Evolutionary conservation across 768 basidiomycete species (phyloP), one percentile per base, ranked within the genome.

Genomic region (Ramaria sp.): DNA sequence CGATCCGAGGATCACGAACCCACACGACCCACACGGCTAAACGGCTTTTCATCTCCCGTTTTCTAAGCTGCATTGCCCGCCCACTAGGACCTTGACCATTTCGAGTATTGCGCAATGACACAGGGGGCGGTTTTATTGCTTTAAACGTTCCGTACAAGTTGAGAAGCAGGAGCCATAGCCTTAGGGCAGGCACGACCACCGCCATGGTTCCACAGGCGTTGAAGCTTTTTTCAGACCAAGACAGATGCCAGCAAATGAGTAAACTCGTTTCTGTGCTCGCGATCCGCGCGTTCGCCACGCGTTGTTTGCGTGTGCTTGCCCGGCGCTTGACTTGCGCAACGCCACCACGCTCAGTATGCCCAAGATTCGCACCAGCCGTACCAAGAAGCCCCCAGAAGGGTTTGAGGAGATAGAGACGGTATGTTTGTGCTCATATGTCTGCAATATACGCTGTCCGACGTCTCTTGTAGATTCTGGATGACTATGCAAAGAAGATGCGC

Each of bases 401-500:
- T 97, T 79, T 63, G 95, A 98, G 68, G 94, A 97, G 61, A 91
- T 97, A 47, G 92, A 91, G 68, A 71, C 75, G 45, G 89, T 89
- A 63, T 20, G 82, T 68, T 52, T 33, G 15, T 54, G 37, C 22
- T 39, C 24, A 20, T 19, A 20, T 58, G 31, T 53, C 53, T 49
- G 27, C 27, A 34, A 24, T 15, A 22, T 59, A 12, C 9, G 13
- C 58, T 37, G 13, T 7, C 34, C 17, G 20, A 37, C 22, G 24
- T 59, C 60, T 60, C 65, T 11, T 9, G n/a, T 59, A 95, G 88
- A 86, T 97, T 63, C 86, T 98, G 62, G 96, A 98, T 63, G 96
- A 98, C 72, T 99, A 98, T 69, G 89, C 91, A 45, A 91, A 92
- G 76, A 98, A 96, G 76, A 99, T 99, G 96, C 78, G 96, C 54